These are phyloP conservation scores for barrel medic (Medicago truncatula) DNA, from an alignment of 306 rosid genomes.

Conservation along the genomic window MtrunA17r5.0-ANR NC_053049.1:42291001-42291500, in stretches of 20 bases:
- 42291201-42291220: conserved; percentile 58
- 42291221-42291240: conserved; percentile 48
- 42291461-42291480: no score
- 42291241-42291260: conserved; percentile 55
- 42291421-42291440: conserved; percentile 46
- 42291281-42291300: background rate
- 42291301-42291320: background rate
- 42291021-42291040: no score
- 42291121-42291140: background rate
- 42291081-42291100: background rate
- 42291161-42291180: conserved; percentile 79
- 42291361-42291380: conserved; percentile 46
- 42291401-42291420: conserved; percentile 90
- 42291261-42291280: conserved; percentile 63
- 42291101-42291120: background rate
- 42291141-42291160: background rate
- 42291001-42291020: no score
- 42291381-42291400: conserved; percentile 54
- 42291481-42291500: no score
- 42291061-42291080: background rate
- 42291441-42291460: no score
- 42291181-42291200: conserved; percentile 61
- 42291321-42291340: background rate
- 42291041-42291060: no score
- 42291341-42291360: conserved; percentile 42